A percentile compares a stretch with the other conserved stretches of the same genome.
These are phyloP conservation scores for Ceratopteris richardii DNA, from an alignment of 75 land plant genomes.

Conservation along the genomic window DNA sequence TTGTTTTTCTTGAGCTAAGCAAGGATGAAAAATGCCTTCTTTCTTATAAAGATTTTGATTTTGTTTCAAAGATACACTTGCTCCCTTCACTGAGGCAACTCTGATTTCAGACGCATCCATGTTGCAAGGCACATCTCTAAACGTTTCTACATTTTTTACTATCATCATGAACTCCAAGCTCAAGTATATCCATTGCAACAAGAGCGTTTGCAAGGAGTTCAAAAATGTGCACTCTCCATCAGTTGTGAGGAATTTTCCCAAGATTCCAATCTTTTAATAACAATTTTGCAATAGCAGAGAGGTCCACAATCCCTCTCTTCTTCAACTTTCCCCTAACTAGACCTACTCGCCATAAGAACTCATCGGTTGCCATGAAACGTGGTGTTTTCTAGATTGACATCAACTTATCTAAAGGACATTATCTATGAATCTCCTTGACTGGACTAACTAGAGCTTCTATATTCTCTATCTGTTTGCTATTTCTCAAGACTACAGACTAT, in stretches of 20 bases:
- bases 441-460: conserved; percentile 69
- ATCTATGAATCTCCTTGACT: conserved; percentile 84
- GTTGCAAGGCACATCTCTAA: neutral
- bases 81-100: conserved; percentile 7
- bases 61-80: conserved; percentile 25
- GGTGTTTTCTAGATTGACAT: conserved; percentile 75
- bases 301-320: conserved; percentile 80
- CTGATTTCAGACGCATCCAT: conserved; percentile 12
- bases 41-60: conserved; percentile 69
- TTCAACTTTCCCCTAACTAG: conserved; percentile 80
- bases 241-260: conserved; percentile 87
- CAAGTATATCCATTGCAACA: conserved; percentile 50
- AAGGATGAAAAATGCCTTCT: conserved; percentile 81
- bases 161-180: conserved; percentile 37
- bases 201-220: conserved; percentile 69
- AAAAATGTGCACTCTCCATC: conserved; percentile 47
- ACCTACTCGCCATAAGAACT: conserved; percentile 79
- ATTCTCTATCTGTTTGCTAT: conserved; percentile 89
- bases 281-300: conserved; percentile 74
- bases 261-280: conserved; percentile 96
- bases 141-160: conserved; percentile 4
- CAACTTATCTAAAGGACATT: conserved; percentile 63
- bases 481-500: conserved; percentile 72
- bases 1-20: conserved; percentile 46
- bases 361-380: conserved; percentile 61